Percentiles rank a stretch among this genome's conserved stretches.
Evolutionary conservation across 1,284 basidiomycete genomes (phyloP).

Genomic region (Malassezia vespertilionis): DNA sequence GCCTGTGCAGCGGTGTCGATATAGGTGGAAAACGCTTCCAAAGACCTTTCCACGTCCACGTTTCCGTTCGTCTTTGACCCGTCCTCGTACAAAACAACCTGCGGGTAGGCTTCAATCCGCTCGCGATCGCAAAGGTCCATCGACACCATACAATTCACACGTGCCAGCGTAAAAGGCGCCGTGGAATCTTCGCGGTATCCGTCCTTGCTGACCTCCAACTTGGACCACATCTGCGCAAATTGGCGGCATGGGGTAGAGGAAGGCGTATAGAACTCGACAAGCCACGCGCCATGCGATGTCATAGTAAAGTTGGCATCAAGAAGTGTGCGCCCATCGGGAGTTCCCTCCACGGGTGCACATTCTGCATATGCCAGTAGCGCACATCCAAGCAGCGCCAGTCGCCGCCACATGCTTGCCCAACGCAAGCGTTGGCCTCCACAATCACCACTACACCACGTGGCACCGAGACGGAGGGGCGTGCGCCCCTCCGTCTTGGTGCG

Average conservation of each 20-base stretch:
- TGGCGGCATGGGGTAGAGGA: constrained; percentile 65
- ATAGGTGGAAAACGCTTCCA: not conserved
- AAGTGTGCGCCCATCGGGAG: constrained; percentile 19
- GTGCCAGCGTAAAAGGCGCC: constrained; percentile 39
- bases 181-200: constrained; percentile 50
- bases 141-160: constrained; percentile 36
- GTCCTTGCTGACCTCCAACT: constrained; percentile 56
- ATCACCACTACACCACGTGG: not conserved
- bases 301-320: constrained; percentile 32
- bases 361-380: not conserved
- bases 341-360: not conserved
- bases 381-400: not conserved
- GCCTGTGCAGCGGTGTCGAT: not conserved
- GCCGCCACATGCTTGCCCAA: constrained; percentile 2
- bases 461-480: constrained; percentile 5
- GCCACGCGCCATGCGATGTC: constrained; percentile 32
- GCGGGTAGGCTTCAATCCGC: constrained; percentile 26
- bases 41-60: constrained; percentile 10
- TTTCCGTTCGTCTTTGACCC: constrained; percentile 24
- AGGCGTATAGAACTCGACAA: constrained; percentile 52
- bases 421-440: not conserved
- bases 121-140: constrained; percentile 35
- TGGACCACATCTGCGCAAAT: constrained; percentile 73
- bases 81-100: constrained; percentile 33
- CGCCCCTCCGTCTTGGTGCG: constrained; percentile 2